Evolutionary conservation across 768 basidiomycete genomes (phyloP).

Genomic region (Lactarius tabidus): DNA sequence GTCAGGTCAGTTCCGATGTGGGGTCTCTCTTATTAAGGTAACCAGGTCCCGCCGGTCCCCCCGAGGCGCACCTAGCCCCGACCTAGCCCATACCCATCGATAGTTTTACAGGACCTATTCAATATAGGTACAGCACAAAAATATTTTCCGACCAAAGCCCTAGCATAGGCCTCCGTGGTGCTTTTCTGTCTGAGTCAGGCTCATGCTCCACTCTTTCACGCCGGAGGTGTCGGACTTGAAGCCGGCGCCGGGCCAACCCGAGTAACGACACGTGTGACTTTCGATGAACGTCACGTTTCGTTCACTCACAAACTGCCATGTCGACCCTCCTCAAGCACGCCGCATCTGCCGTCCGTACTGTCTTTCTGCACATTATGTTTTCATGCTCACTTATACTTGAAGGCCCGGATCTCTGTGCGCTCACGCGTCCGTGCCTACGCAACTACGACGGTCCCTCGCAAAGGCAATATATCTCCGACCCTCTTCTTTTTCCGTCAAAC

Average conservation of each 20-base stretch:
- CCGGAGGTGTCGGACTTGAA: background rate
- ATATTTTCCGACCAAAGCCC: background rate
- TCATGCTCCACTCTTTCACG: constrained; percentile 2
- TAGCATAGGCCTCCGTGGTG: background rate
- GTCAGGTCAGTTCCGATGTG: constrained; percentile 15
- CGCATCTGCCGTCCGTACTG: constrained; percentile 35
- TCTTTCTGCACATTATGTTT: constrained; percentile 6
- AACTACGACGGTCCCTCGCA: constrained; percentile 55
- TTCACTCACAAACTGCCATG: constrained; percentile 39
- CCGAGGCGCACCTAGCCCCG: background rate
- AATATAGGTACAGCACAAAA: background rate
- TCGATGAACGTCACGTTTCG: background rate
- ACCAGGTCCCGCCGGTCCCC: background rate
- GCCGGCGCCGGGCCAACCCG: background rate
- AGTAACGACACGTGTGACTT: background rate
- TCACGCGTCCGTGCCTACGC: constrained; percentile 51
- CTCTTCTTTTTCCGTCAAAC: constrained; percentile 5
- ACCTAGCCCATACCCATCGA: background rate
- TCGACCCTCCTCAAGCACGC: constrained; percentile 60
- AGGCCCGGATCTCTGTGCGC: constrained; percentile 52
- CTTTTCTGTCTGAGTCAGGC: background rate
- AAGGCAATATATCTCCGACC: constrained; percentile 47
- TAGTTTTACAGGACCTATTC: background rate
- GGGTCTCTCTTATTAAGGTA: background rate
- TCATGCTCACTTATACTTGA: background rate